phyloP scores from a whole-genome alignment of 2,329 filamentous ascomycete genomes.

The Fusarium goolgardi region DNA sequence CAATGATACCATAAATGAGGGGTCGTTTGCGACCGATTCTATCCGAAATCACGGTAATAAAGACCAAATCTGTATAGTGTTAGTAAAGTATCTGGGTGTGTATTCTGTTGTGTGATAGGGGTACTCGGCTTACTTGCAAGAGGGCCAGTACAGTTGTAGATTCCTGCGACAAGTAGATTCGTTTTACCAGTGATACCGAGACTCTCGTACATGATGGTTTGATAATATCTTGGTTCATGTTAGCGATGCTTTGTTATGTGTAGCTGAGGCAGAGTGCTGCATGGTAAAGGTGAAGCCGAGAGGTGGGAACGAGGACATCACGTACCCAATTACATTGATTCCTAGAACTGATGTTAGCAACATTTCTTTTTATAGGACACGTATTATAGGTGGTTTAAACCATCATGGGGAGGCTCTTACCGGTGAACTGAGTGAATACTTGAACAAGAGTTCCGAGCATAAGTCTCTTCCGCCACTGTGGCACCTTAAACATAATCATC shows the following conservation, averaged over 20 bases:
- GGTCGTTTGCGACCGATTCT: slow-evolving; percentile 70
- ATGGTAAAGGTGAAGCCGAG: neutral
- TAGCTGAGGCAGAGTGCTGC: neutral
- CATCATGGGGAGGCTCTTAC: slow-evolving; percentile 5
- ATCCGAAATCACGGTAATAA: slow-evolving; percentile 69
- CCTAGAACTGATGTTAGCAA: slow-evolving; percentile 38
- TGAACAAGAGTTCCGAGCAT: slow-evolving; percentile 70
- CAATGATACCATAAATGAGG: slow-evolving; percentile 72
- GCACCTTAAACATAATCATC: slow-evolving; percentile 66
- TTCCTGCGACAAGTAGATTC: slow-evolving; percentile 66
- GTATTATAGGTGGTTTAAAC: neutral
- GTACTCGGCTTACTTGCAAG: slow-evolving; percentile 53
- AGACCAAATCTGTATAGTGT: slow-evolving; percentile 59
- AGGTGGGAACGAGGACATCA: neutral
- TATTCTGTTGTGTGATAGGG: neutral
- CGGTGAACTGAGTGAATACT: slow-evolving; percentile 66
- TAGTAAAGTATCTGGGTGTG: neutral
- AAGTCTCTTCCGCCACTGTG: slow-evolving; percentile 66
- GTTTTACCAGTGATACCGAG: slow-evolving; percentile 62
- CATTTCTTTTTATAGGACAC: neutral
- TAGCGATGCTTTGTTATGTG: neutral
- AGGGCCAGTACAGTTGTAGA: slow-evolving; percentile 70
- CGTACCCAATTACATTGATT: slow-evolving; percentile 63
- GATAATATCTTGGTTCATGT: slow-evolving; percentile 54
- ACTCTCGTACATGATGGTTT: slow-evolving; percentile 64